A percentile compares a stretch with the other conserved stretches of the same genome.
phyloP scores from a whole-genome alignment of 2,329 filamentous ascomycete genomes.

The Scopulariopsis brevicaulis region DNA sequence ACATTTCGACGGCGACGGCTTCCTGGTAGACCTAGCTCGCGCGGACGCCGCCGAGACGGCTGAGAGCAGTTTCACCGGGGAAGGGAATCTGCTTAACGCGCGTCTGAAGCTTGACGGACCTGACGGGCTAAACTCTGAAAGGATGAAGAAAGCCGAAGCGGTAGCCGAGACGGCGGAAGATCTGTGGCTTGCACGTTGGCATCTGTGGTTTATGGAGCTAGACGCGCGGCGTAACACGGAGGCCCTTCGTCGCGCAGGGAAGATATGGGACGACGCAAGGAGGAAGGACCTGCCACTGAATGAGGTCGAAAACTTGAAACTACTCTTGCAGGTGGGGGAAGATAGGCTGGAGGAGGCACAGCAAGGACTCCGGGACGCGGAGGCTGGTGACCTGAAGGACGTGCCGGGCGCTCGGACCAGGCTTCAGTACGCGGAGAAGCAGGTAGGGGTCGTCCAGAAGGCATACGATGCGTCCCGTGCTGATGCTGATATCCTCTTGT shows the following conservation, averaged over 20 bases:
- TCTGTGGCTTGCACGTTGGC: background rate
- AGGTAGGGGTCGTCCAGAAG: background rate
- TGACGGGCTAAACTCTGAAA: background rate
- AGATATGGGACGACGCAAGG: background rate
- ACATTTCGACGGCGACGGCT: slow-evolving; percentile 10
- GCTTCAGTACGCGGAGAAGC: background rate
- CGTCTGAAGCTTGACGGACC: background rate
- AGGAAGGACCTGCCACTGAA: background rate
- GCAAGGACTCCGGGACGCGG: background rate
- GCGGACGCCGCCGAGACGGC: background rate
- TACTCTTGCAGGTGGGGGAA: background rate
- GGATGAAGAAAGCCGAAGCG: background rate
- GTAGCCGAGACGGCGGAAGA: background rate
- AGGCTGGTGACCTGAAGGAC: too few species aligned
- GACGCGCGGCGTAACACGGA: background rate
- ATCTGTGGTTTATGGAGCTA: background rate
- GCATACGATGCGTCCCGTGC: background rate
- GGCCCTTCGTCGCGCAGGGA: background rate
- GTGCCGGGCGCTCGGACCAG: background rate
- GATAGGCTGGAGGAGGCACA: background rate
- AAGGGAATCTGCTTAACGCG: background rate
- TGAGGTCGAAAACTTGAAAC: background rate
- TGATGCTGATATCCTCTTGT: background rate
- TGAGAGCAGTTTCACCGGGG: background rate
- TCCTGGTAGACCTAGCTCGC: slow-evolving; percentile 6